A percentile compares a stretch with the other conserved stretches of the same genome.
Evolutionary conservation across 768 basidiomycete genomes (phyloP).

Genomic region (Trametes gibbosa): DNA sequence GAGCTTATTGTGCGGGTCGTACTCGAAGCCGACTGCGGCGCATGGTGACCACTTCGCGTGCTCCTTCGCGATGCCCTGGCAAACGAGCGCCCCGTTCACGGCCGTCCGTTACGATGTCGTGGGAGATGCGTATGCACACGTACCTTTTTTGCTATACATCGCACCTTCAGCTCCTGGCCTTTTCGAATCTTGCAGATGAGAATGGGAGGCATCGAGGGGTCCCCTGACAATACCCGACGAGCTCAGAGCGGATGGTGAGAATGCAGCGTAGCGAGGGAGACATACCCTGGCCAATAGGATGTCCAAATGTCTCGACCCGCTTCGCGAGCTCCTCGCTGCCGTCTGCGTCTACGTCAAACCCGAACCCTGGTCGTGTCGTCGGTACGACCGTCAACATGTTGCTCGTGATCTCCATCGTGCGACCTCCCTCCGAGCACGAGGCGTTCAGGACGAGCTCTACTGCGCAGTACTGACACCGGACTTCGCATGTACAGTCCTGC

Average conservation of each 20-base stretch:
- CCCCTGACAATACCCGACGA: slow-evolving; percentile 41
- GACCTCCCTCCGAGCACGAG: slow-evolving; percentile 59
- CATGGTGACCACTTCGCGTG: slow-evolving; percentile 99
- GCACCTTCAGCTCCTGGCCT: slow-evolving; percentile 85
- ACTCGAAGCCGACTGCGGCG: slow-evolving; percentile 93
- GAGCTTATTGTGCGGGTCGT: slow-evolving; percentile 96
- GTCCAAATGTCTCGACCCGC: slow-evolving; percentile 71
- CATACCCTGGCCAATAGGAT: slow-evolving; percentile 82
- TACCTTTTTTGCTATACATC: slow-evolving; percentile 92
- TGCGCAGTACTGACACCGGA: slow-evolving; percentile 83
- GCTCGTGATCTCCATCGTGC: slow-evolving; percentile 85
- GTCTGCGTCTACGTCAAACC: slow-evolving; percentile 37
- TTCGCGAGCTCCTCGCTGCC: slow-evolving; percentile 73
- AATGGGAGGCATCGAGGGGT: slow-evolving; percentile 62
- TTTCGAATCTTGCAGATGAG: slow-evolving; percentile 90
- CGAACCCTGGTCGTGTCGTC: slow-evolving; percentile 3
- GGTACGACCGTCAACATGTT: slow-evolving; percentile 71
- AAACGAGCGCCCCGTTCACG: neutral
- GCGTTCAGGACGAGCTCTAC: slow-evolving; percentile 80
- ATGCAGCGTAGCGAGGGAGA: slow-evolving; percentile 1
- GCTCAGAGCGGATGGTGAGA: neutral
- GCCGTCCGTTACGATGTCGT: too few relatives aligned
- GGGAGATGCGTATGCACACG: slow-evolving; percentile 12
- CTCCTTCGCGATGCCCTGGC: slow-evolving; percentile 93
- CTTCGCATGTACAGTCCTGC: slow-evolving; percentile 90